These are phyloP conservation scores for Penicillium robsamsonii DNA, from an alignment of 495 filamentous ascomycete genomes.

Conservation along the genomic window DNA sequence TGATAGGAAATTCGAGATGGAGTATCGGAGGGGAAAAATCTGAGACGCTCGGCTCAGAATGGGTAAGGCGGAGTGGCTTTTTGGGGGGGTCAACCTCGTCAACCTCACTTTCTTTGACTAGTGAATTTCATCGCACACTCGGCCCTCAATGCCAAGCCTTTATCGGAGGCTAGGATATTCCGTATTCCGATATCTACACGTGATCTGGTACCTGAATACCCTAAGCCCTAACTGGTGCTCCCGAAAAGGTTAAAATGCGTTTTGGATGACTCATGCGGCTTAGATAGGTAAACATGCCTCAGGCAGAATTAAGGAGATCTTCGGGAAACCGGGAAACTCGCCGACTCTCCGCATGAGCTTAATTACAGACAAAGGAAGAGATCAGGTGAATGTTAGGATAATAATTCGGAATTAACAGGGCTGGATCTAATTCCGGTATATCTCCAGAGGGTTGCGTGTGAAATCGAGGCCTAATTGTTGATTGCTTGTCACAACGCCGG, in stretches of 20 bases:
- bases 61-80: conserved; percentile 40
- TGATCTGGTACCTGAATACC: conserved; percentile 21
- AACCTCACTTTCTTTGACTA: conserved; percentile 40
- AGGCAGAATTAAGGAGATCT: conserved; percentile 6
- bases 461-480: not conserved
- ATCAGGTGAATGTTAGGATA: conserved; percentile 8
- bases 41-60: conserved; percentile 23
- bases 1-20: conserved; percentile 21
- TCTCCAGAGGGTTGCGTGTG: not conserved
- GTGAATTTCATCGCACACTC: conserved; percentile 53
- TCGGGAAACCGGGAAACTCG: conserved; percentile 11
- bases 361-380: conserved; percentile 6
- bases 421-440: not conserved
- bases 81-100: conserved; percentile 39
- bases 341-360: conserved; percentile 13
- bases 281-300: conserved; percentile 8
- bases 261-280: conserved; percentile 11
- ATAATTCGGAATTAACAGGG: not conserved
- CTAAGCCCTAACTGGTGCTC: conserved; percentile 25
- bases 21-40: conserved; percentile 11
- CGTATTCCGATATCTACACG: conserved; percentile 35
- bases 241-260: not conserved
- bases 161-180: conserved; percentile 12
- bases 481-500: conserved; percentile 8
- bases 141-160: conserved; percentile 41